These are phyloP conservation scores for Cymodocea nodosa DNA, from an alignment of 116 monocot species.

Conservation along the genomic window DNA sequence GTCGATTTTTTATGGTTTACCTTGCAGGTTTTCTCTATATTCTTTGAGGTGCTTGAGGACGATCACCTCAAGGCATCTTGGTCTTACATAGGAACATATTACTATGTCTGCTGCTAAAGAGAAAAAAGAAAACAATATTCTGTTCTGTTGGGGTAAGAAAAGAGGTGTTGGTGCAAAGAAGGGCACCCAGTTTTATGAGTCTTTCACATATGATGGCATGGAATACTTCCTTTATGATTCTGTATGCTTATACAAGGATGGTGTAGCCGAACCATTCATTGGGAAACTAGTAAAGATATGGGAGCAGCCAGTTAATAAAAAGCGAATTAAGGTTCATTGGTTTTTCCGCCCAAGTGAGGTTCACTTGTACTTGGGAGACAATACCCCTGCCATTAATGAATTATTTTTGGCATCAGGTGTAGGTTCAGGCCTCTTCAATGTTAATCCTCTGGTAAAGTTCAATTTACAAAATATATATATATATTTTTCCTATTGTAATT, in stretches of 20 bases:
- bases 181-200: constrained; percentile 51
- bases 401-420: constrained; percentile 66
- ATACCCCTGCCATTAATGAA: constrained; percentile 29
- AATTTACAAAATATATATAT: background rate
- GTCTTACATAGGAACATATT: background rate
- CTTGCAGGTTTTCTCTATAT: too few relatives aligned
- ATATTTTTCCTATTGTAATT: background rate
- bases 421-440: constrained; percentile 41
- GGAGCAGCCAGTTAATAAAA: constrained; percentile 33
- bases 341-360: constrained; percentile 56
- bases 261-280: constrained; percentile 34
- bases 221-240: constrained; percentile 54
- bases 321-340: constrained; percentile 60
- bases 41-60: too few relatives aligned
- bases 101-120: background rate
- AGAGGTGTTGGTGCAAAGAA: constrained; percentile 32
- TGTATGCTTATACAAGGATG: constrained; percentile 47
- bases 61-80: too few relatives aligned
- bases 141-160: constrained; percentile 38
- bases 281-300: constrained; percentile 79
- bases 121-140: background rate
- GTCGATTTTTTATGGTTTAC: too few relatives aligned
- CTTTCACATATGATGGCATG: constrained; percentile 37
- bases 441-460: constrained; percentile 55
- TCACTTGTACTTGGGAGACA: constrained; percentile 19